Evolutionary conservation across 768 basidiomycete species (phyloP), one percentile per base, ranked within the genome.

Genomic region (Pisolithus microcarpus): DNA sequence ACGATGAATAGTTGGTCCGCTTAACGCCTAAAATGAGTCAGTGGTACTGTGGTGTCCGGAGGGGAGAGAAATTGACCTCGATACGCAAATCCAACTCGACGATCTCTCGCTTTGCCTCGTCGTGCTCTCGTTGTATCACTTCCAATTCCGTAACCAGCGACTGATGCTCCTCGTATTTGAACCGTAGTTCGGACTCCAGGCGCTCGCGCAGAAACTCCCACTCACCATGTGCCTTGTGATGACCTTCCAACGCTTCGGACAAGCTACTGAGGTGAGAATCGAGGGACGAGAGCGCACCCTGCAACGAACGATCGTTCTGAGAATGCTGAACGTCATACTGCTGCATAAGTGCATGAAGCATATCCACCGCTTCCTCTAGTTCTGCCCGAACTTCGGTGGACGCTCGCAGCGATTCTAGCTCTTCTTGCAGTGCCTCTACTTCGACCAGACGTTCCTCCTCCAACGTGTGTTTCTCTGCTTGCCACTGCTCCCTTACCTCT

Each of bases 291-390:
- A 81, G 56, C 1, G 84, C 62, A 44, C 72, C 76, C 43, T 73
- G 70, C 34, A 83, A 51, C 19, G 81, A 76, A 19, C 68, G 54
- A 51, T 83, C 80, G 47, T 73, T 69, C 15, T 77, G 73, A 13
- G 57, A 48, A 19, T 81, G 65, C n/a, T 74, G 72, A 56, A 89
- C 73, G 15, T 72, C 74, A 59, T 85, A 78, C 34, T 72, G 71
- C 56, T 77, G 76, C 52, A 84, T 73, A 55, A 90, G 66, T 5
- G 53, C 61, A 45, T 73, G 75, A 30, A 89, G 59, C 13, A 73
- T 66, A 5, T 70, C 70, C 9, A 76, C 61, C 8, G 77, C 76
- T 2, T 72, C 68, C 43, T 80, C 77, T 21, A 87, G 63, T 56
- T 87, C 80, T 45, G 64, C 67, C 49, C 67, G 71, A 8, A 69